A percentile compares a stretch with the other conserved stretches of the same genome.
Evolutionary conservation across 495 filamentous ascomycete genomes (phyloP).

Genomic region (Penicillium riverlandense): DNA sequence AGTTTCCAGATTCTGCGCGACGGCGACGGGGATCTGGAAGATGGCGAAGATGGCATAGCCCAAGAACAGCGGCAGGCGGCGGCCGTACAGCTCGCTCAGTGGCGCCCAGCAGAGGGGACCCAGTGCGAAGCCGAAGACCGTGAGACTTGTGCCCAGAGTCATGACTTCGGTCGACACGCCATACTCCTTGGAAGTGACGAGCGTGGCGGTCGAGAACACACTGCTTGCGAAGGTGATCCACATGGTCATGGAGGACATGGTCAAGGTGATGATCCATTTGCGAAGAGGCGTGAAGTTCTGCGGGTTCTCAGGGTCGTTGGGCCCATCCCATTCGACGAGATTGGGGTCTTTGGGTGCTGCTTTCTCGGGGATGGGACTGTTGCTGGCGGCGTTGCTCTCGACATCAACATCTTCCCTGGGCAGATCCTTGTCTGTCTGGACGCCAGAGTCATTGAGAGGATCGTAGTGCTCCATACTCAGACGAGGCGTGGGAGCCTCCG

Average conservation of each 20-base stretch:
- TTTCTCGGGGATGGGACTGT: conserved; percentile 1
- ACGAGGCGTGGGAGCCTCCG: conserved; percentile 13
- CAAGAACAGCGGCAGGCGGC: conserved; percentile 48
- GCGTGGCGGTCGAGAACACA: conserved; percentile 51
- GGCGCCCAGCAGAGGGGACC: conserved; percentile 52
- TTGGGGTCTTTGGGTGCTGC: conserved; percentile 28
- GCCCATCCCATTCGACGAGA: conserved; percentile 37
- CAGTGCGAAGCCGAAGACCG: conserved; percentile 47
- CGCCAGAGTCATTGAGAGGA: not conserved
- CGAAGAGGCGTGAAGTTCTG: conserved; percentile 53
- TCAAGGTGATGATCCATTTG: conserved; percentile 67
- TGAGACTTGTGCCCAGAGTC: conserved; percentile 48
- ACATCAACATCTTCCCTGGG: conserved; percentile 14
- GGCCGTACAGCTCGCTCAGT: conserved; percentile 50
- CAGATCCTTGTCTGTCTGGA: conserved; percentile 1
- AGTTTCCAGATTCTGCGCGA: conserved; percentile 50
- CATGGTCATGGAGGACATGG: conserved; percentile 51
- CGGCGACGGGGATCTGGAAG: conserved; percentile 55
- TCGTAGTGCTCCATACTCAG: conserved; percentile 14
- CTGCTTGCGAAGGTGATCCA: conserved; percentile 52
- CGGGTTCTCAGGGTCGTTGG: conserved; percentile 62
- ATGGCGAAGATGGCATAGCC: conserved; percentile 51
- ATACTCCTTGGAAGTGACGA: conserved; percentile 41
- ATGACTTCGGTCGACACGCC: conserved; percentile 47
- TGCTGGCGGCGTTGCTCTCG: conserved; percentile 6